Evolutionary conservation across 192 early-diverging fungal species (phyloP), one percentile per base, ranked within the genome.

Genomic region (Funneliformis geosporum): DNA sequence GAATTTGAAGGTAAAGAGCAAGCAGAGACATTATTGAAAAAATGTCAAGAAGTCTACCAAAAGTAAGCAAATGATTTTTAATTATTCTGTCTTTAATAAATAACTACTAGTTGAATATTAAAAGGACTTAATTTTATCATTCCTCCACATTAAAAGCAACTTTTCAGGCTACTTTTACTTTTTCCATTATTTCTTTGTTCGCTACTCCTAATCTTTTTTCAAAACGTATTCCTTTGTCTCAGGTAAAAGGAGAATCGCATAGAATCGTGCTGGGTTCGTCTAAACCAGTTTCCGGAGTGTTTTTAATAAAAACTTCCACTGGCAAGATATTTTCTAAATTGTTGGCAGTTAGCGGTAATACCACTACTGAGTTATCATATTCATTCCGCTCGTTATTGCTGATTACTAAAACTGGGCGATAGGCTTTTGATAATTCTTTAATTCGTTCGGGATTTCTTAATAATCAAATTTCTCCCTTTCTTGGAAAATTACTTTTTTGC

Each of bases 61-160:
- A n/a, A n/a, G n/a, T n/a, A n/a, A n/a, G n/a, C n/a, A n/a, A n/a
- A n/a, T n/a, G n/a, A n/a, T n/a, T n/a, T n/a, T n/a, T n/a, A n/a
- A n/a, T n/a, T n/a, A n/a, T n/a, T n/a, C n/a, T n/a, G n/a, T n/a
- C n/a, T n/a, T n/a, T n/a, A n/a, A n/a, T n/a, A n/a, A n/a, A n/a
- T n/a, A n/a, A n/a, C n/a, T n/a, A n/a, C n/a, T n/a, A n/a, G n/a
- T n/a, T n/a, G n/a, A n/a, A n/a, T n/a, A n/a, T n/a, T n/a, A n/a
- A n/a, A n/a, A n/a, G n/a, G n/a, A n/a, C n/a, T n/a, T n/a, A n/a
- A n/a, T n/a, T n/a, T n/a, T n/a, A n/a, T n/a, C n/a, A n/a, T n/a
- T n/a, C n/a, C n/a, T n/a, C n/a, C n/a, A n/a, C 11, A 64, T 64
- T 12, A 70, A 70, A 70, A 70, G 68, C 68, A 70, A 70, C 40